Percentiles rank a stretch among this genome's conserved stretches.
Evolutionary conservation across 2,329 filamentous ascomycete genomes (phyloP).

Genomic region (Diaporthe humulicola): DNA sequence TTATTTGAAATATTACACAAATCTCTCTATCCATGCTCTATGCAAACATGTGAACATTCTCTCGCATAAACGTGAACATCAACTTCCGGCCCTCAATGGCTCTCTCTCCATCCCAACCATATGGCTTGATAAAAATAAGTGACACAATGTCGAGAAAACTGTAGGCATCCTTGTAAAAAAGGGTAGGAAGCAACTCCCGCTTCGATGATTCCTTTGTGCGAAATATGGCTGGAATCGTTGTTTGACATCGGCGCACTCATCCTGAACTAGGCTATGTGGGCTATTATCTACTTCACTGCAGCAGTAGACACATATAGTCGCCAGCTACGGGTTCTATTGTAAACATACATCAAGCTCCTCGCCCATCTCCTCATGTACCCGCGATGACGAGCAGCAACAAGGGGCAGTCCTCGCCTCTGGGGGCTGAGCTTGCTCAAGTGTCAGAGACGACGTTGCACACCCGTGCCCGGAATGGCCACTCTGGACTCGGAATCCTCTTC

Average conservation of each 20-base stretch:
- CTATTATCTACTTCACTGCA: neutral
- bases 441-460: neutral
- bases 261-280: neutral
- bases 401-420: neutral
- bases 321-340: neutral
- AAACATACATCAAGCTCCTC: neutral
- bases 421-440: neutral
- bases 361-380: neutral
- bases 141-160: neutral
- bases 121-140: neutral
- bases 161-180: neutral
- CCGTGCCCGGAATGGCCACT: neutral
- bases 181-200: too few relatives aligned
- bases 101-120: neutral
- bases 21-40: neutral
- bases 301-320: too few relatives aligned
- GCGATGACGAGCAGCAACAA: neutral
- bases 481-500: neutral
- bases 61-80: neutral
- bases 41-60: neutral
- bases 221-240: neutral
- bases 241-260: neutral
- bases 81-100: too few relatives aligned
- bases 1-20: slow-evolving; percentile 32
- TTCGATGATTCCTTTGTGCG: neutral